phyloP scores from a whole-genome alignment of 2,329 filamentous ascomycete genomes.

The Fusarium virguliforme region DNA sequence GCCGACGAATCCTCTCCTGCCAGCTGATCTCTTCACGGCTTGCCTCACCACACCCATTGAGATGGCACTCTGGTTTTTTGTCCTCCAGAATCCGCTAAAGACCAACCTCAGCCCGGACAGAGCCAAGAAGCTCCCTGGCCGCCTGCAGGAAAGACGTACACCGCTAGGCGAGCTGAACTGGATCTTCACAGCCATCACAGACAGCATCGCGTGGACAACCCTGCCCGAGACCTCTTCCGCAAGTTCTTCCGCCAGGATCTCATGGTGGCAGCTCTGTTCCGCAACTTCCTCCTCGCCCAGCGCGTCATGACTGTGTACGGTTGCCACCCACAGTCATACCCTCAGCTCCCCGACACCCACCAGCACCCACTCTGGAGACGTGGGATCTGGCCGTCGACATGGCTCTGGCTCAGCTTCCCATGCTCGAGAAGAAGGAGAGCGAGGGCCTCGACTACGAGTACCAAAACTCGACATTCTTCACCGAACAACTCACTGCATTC shows the following conservation, averaged over 20 bases:
- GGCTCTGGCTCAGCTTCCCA: slow-evolving; percentile 90
- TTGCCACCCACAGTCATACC: slow-evolving; percentile 93
- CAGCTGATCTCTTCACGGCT: slow-evolving; percentile 95
- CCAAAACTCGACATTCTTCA: slow-evolving; percentile 95
- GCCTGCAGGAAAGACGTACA: slow-evolving; percentile 92
- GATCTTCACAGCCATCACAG: slow-evolving; percentile 99
- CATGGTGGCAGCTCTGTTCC: slow-evolving; percentile 98
- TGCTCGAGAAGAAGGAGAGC: slow-evolving; percentile 83
- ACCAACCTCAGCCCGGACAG: slow-evolving; percentile 82
- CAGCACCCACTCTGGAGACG: slow-evolving; percentile 94
- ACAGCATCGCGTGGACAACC: slow-evolving; percentile 98
- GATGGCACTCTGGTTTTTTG: slow-evolving; percentile 97
- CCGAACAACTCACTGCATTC: slow-evolving; percentile 96
- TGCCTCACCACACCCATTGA: slow-evolving; percentile 98
- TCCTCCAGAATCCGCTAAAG: slow-evolving; percentile 87
- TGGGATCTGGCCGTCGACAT: slow-evolving; percentile 98
- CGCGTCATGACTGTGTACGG: slow-evolving; percentile 97
- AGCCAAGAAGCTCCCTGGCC: slow-evolving; percentile 90
- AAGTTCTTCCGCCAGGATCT: slow-evolving; percentile 97
- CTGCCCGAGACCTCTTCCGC: slow-evolving; percentile 90
- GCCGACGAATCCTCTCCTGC: slow-evolving; percentile 92
- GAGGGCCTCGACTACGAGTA: slow-evolving; percentile 89
- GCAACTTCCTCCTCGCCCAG: slow-evolving; percentile 95
- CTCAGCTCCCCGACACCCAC: slow-evolving; percentile 92
- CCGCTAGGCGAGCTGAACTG: slow-evolving; percentile 97